Base-by-base conservation (phyloP, 2,329 filamentous ascomycete species). In the Emydomyces testavorans region DNA sequence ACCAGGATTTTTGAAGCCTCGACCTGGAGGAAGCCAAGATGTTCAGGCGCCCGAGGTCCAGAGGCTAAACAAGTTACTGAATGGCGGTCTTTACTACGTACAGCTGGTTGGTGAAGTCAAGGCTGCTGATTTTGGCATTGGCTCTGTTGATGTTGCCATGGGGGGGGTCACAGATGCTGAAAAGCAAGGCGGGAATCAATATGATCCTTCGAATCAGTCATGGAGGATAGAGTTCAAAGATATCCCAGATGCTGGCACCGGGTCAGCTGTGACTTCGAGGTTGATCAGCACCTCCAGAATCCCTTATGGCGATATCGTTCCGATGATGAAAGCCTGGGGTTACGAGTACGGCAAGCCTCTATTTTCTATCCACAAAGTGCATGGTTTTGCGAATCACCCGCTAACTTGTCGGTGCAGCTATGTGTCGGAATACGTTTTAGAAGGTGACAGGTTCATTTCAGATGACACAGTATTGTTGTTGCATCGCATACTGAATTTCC, bases 401-500 rank as follows among this genome's bases (percentile, higher is more conserved):
- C 18, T 34, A 24, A 39, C 16, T 24, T 11, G 15, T 28, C 20
- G 26, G 15, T 11, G 8, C 51, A 79, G 76, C 43, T 78, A 75
- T 52, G 69, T 74, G 18, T 74, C 72, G 4, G 75, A 80, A 55
- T 78, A 76, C 56, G 63, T 77, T 44, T 59, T 76, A 16, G 68
- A 75, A 56, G 78, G 78, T 20, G 70, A 78, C 56, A 70, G 72
- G 48, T 76, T 80, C 54, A 70, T 80, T 31, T 68, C 74, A 49
- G 71, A 74, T 46, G 77, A 80, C 56, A 71, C 77, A 46, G 65
- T 77, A 38, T 62, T 82, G 41, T 72, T 72, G 50, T 60, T 82
- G 24, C 71, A 77, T 56, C 76, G 76, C 28, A 65, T 78, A 20
- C 63, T 78, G 16, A 65, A 60, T 56, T 74, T 66, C 59, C 71